Conservation (phyloP, 306 rosid species). For the Prunus armeniaca region DNA sequence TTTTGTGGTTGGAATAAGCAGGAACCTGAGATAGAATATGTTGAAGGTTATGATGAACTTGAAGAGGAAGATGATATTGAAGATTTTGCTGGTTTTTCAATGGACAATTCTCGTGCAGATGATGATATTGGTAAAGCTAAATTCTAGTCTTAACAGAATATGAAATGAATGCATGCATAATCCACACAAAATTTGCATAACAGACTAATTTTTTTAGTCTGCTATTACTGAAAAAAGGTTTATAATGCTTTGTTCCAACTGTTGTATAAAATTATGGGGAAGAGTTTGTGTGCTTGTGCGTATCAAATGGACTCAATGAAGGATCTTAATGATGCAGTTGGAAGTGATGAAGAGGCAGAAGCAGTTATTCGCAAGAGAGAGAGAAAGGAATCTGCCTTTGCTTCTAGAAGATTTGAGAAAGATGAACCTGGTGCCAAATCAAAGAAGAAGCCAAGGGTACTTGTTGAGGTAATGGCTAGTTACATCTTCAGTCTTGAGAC, state of each 20-base stretch:
- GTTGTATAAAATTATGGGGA: background rate
- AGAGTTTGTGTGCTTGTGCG: background rate
- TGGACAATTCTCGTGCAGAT: too few relatives aligned
- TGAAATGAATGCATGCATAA: background rate
- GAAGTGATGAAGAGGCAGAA: conserved; percentile 42
- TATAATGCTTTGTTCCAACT: background rate
- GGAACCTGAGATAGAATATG: conserved; percentile 68
- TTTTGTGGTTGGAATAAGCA: conserved; percentile 30
- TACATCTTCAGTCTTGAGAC: background rate
- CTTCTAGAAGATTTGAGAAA: conserved; percentile 48
- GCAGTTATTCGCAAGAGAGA: conserved; percentile 36
- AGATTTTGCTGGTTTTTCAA: conserved; percentile 55
- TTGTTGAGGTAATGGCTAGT: conserved; percentile 71
- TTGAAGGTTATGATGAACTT: conserved; percentile 68
- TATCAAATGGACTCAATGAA: conserved; percentile 19
- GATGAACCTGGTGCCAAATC: conserved; percentile 47
- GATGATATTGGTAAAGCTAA: conserved; percentile 17
- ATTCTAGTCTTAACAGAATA: background rate
- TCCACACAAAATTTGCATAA: background rate
- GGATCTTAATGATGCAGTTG: conserved; percentile 46
- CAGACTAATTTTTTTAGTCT: background rate
- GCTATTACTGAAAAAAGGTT: background rate
- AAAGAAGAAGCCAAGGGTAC: conserved; percentile 58
- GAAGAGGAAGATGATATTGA: conserved; percentile 87
- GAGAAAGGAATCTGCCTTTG: conserved; percentile 30